A percentile compares a stretch with the other conserved stretches of the same genome.
Evolutionary conservation across 352 stramenopile species (phyloP).

Genomic region (Blastocystis sp.): DNA sequence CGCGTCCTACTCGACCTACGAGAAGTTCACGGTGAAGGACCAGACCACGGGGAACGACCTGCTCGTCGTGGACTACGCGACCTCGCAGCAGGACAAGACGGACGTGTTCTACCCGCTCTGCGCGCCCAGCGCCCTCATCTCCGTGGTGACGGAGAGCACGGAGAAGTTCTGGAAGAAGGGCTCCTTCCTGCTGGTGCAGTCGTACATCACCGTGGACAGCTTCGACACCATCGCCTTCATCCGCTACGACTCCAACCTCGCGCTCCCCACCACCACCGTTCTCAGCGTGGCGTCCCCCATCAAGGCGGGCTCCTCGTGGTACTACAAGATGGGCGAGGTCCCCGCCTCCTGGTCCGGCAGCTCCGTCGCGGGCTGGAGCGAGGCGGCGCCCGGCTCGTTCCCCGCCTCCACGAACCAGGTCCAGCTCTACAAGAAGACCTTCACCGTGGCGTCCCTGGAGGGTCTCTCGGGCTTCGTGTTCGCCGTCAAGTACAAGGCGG

Average conservation of each 20-base stretch:
- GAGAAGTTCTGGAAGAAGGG: background rate
- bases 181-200: background rate
- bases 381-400: constrained; percentile 6
- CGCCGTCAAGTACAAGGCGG: constrained; percentile 12
- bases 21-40: background rate
- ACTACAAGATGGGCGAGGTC: constrained; percentile 64
- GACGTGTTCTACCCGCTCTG: background rate
- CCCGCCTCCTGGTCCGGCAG: constrained; percentile 22
- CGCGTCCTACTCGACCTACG: background rate
- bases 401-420: constrained; percentile 8
- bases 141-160: background rate
- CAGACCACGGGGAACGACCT: background rate
- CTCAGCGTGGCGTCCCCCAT: background rate
- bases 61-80: background rate
- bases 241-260: constrained; percentile 27
- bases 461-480: background rate
- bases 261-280: background rate
- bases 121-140: background rate
- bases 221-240: background rate
- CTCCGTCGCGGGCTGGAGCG: background rate
- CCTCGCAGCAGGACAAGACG: background rate
- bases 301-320: background rate
- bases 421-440: constrained; percentile 67
- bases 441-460: background rate
- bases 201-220: background rate